phyloP scores from a whole-genome alignment of 768 basidiomycete species.

The Hygrophoropsis aurantiaca region DNA sequence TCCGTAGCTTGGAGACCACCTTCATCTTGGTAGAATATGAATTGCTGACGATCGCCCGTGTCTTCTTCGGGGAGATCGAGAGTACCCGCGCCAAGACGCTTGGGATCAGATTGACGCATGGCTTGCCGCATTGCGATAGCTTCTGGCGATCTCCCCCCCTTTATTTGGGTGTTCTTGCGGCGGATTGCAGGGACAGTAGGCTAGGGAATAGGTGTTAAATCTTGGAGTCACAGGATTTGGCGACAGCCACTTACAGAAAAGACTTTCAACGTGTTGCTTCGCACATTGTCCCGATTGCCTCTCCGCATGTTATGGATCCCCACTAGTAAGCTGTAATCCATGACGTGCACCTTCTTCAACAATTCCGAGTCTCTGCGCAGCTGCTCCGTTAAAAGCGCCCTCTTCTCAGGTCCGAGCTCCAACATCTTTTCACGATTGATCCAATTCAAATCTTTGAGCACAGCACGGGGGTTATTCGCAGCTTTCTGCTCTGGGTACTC shows the following conservation, averaged over 20 bases:
- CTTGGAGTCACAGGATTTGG: constrained; percentile 1
- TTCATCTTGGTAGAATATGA: constrained; percentile 96
- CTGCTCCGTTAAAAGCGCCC: constrained; percentile 89
- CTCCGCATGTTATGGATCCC: constrained; percentile 91
- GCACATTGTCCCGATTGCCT: constrained; percentile 89
- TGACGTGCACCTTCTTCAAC: constrained; percentile 78
- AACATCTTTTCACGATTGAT: constrained; percentile 74
- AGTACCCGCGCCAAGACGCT: constrained; percentile 55
- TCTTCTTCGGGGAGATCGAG: constrained; percentile 64
- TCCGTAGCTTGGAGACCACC: constrained; percentile 90
- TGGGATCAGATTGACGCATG: constrained; percentile 79
- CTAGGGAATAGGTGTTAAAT: constrained; percentile 33
- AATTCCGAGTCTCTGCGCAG: constrained; percentile 85
- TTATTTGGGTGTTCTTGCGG: constrained; percentile 58
- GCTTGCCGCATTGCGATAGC: constrained; percentile 84
- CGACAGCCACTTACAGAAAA: constrained; percentile 67
- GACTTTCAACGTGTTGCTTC: constrained; percentile 87
- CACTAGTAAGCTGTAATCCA: constrained; percentile 95
- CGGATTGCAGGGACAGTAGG: constrained; percentile 69
- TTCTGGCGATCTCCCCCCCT: constrained; percentile 61
- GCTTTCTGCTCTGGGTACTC: constrained; percentile 84
- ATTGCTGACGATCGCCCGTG: constrained; percentile 57
- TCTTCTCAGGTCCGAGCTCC: constrained; percentile 95
- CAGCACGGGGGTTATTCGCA: constrained; percentile 77
- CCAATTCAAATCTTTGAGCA: constrained; percentile 97